phyloP scores from a whole-genome alignment of 2,329 filamentous ascomycete species.

The Samsoniella hepiali region DNA sequence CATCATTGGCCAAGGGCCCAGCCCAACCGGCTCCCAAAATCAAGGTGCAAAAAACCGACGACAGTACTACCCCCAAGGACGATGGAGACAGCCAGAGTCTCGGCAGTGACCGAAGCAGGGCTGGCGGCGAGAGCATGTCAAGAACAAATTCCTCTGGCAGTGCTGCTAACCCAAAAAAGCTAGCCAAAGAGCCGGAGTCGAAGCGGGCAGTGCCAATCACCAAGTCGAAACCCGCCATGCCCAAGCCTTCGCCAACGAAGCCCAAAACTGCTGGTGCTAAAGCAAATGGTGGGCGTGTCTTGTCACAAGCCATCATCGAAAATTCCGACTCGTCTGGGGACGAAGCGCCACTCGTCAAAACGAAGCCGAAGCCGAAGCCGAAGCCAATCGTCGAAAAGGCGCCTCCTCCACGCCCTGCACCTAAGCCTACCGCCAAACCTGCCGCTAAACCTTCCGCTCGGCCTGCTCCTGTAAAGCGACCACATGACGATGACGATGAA shows the following conservation, averaged over 20 bases:
- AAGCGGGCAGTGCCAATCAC: constrained; percentile 48
- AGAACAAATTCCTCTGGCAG: constrained; percentile 51
- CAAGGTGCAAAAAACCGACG: constrained; percentile 50
- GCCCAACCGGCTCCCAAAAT: constrained; percentile 46
- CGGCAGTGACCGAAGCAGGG: constrained; percentile 30
- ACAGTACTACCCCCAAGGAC: constrained; percentile 41
- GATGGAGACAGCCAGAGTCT: constrained; percentile 30
- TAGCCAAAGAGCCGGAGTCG: constrained; percentile 51
- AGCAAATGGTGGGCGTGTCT: constrained; percentile 41
- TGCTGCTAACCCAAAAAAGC: constrained; percentile 54
- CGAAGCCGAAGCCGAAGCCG: constrained; percentile 24
- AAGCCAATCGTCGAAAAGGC: constrained; percentile 15
- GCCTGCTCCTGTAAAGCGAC: constrained; percentile 45
- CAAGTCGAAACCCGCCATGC: constrained; percentile 34
- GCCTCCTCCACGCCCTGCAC: constrained; percentile 20
- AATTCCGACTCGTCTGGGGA: constrained; percentile 56
- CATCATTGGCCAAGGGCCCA: constrained; percentile 53
- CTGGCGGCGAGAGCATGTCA: constrained; percentile 43
- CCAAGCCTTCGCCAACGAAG: constrained; percentile 44
- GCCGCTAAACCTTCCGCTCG: constrained; percentile 22
- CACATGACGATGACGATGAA: constrained; percentile 51
- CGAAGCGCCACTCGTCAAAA: constrained; percentile 36
- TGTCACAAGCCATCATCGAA: constrained; percentile 55
- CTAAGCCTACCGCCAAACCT: constrained; percentile 23
- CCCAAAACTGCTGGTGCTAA: constrained; percentile 31